Evolutionary conservation across 805 yeast species (phyloP), one percentile per base, ranked within the genome.

Genomic region (Pichia heedii): DNA sequence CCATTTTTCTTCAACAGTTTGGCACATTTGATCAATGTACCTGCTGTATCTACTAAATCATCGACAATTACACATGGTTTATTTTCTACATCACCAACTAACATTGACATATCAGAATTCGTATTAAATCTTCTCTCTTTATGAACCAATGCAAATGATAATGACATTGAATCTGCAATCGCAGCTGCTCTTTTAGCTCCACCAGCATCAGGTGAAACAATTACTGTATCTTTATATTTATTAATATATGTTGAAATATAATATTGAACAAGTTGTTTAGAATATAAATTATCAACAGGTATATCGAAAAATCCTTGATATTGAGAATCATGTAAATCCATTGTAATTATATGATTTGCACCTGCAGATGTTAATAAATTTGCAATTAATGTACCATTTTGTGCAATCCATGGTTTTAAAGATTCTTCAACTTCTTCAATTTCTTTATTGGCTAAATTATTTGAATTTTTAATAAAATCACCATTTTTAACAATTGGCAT

Each of bases 131-230:
- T 70, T 58, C 95, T 72, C 60, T 93, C 98, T 64, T 93, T 93
- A 65, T 93, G 97, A 50, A 93, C 88, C 63, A 93, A 70, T 0
- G 99, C 98, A 68, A 93, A 89, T 22, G 88, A 76, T 68, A 93
- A 75, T 18, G 86, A 88, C 45, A 93, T 66, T 1, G 84, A 76
- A 65, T 93, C 99, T 2, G 98, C 98, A 48, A 93, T 75, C 1
- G 90, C 82, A 1, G 96, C 85, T 27, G 98, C 97, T 51, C 98
- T 70, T 63, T 93, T 93, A 40, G 98, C 99, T 49, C 99, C 99
- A 57, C 99, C 99, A 20, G 97, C 93, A 65, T 93, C 99, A 0
- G 99, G 99, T 1, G 96, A 87, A 29, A 93, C 97, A 54, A 93
- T 79, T 8, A 93, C 95, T 35, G 90, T 84, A 34, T 88, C 82